Percentiles rank a stretch among this genome's conserved stretches.
phyloP scores from a whole-genome alignment of 2,329 filamentous ascomycete species.

The Thelonectria discophora region DNA sequence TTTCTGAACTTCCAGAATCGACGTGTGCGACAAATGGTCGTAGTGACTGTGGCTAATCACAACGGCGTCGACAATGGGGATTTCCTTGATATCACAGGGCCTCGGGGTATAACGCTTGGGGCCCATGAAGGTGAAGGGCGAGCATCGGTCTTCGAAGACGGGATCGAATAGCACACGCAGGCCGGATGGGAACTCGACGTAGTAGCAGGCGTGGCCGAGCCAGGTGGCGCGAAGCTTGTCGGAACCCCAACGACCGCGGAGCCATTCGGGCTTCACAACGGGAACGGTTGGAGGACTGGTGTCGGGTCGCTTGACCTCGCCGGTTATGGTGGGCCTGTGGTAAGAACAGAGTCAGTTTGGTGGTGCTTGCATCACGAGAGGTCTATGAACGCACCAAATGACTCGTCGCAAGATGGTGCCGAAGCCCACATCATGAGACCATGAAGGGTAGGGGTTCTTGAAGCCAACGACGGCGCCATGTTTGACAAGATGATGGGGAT shows the following conservation, averaged over 20 bases:
- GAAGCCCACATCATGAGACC: conserved; percentile 35
- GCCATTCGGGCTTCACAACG: conserved; percentile 73
- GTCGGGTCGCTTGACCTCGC: conserved; percentile 61
- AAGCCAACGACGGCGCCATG: conserved; percentile 55
- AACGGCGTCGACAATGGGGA: conserved; percentile 79
- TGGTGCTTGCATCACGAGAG: not conserved
- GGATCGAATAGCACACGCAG: conserved; percentile 92
- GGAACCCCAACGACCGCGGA: conserved; percentile 65
- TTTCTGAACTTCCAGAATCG: conserved; percentile 74
- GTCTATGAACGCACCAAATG: conserved; percentile 44
- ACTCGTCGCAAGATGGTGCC: conserved; percentile 44
- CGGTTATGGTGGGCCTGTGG: conserved; percentile 50
- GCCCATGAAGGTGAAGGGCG: conserved; percentile 74
- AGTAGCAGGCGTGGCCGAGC: conserved; percentile 95
- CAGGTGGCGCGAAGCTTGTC: conserved; percentile 82
- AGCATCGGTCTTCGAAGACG: conserved; percentile 88
- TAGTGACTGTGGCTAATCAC: conserved; percentile 93
- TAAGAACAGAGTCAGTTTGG: conserved; percentile 20
- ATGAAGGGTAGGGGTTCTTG: conserved; percentile 62
- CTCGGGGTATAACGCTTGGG: conserved; percentile 81
- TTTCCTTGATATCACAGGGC: conserved; percentile 79
- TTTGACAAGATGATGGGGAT: conserved; percentile 59
- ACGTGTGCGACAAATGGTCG: conserved; percentile 85
- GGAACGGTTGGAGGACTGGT: conserved; percentile 72
- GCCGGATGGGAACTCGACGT: conserved; percentile 87